Conservation (phyloP, 2,329 filamentous ascomycete genomes). For the Hypoxylon sp. region DNA sequence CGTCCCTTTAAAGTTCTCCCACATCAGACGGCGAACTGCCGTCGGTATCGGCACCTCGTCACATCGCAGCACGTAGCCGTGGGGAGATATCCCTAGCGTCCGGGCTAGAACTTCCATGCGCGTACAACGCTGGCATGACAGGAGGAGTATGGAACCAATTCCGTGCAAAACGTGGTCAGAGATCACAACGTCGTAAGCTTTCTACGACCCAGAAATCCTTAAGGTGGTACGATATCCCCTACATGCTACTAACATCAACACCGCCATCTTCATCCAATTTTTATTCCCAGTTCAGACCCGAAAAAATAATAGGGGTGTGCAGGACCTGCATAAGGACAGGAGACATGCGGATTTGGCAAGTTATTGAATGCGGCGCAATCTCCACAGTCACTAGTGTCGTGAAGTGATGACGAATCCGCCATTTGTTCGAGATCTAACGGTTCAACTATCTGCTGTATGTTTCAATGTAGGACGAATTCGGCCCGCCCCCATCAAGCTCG, state of each 20-base stretch:
- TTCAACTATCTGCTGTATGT: conserved; percentile 28
- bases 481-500: conserved; percentile 9
- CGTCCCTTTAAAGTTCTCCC: conserved; percentile 23
- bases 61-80: conserved; percentile 24
- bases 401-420: conserved; percentile 10
- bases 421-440: conserved; percentile 18
- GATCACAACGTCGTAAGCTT: conserved; percentile 14
- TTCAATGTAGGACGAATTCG: conserved; percentile 12
- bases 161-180: conserved; percentile 6
- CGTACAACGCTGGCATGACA: conserved; percentile 6
- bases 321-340: conserved; percentile 14
- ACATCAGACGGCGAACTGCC: conserved; percentile 11
- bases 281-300: background rate
- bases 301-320: conserved; percentile 14
- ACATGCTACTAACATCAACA: background rate
- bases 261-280: background rate
- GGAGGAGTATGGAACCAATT: conserved; percentile 3
- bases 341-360: conserved; percentile 8
- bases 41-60: conserved; percentile 13
- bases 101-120: conserved; percentile 4
- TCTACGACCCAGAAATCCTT: conserved; percentile 3
- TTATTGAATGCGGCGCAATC: conserved; percentile 20
- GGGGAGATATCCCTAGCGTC: conserved; percentile 22
- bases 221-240: conserved; percentile 11
- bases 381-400: conserved; percentile 20